Conservation (phyloP, 768 basidiomycete species). For the Termitomyces sp. region DNA sequence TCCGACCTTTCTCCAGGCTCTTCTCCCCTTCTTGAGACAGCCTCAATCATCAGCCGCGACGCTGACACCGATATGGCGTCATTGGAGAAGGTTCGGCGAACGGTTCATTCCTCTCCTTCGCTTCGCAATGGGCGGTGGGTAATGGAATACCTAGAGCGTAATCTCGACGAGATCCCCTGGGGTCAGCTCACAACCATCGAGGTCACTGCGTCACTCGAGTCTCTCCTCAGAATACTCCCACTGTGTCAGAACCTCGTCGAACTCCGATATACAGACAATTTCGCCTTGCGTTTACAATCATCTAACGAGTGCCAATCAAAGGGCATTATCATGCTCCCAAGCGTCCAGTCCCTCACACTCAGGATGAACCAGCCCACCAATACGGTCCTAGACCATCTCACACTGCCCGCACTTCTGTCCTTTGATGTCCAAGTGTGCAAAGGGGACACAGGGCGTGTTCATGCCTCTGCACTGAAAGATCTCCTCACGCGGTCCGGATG, state of each 20-base stretch:
- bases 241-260: slow-evolving; percentile 7
- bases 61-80: neutral
- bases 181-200: slow-evolving; percentile 5
- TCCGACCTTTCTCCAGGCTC: neutral
- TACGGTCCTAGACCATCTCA: slow-evolving; percentile 4
- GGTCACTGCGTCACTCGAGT: slow-evolving; percentile 1
- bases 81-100: neutral
- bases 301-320: neutral
- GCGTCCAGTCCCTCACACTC: slow-evolving; percentile 1
- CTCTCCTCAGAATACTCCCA: slow-evolving; percentile 4
- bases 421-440: neutral
- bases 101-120: neutral
- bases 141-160: slow-evolving; percentile 1
- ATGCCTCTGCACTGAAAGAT: neutral
- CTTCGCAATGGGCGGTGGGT: slow-evolving; percentile 2
- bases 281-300: neutral
- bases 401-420: slow-evolving; percentile 5
- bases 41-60: slow-evolving; percentile 1
- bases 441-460: neutral
- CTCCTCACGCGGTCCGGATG: slow-evolving; percentile 7
- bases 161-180: slow-evolving; percentile 1
- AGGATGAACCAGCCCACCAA: neutral
- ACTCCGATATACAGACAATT: slow-evolving; percentile 3
- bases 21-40: neutral
- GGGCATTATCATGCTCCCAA: neutral